These are phyloP conservation scores for Oligophagozyma castellii DNA, from an alignment of 1,139 yeast genomes.

Conservation along the genomic window DNA sequence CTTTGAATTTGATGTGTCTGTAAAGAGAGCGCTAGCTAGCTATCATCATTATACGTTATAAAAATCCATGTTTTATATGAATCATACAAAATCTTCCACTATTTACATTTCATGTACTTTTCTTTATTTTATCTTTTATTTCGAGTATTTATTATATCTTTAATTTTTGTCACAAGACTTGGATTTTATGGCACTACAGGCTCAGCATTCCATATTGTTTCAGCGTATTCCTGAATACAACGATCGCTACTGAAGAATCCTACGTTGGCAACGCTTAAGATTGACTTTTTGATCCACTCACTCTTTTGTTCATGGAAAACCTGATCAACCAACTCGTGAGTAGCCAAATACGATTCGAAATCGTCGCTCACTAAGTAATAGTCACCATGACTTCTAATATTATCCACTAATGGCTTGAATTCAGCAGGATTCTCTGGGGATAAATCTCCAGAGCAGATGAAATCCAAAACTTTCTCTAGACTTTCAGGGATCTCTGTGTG, in stretches of 20 bases:
- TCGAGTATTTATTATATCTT: no score
- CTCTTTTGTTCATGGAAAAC: constrained; percentile 53
- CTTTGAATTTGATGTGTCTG: no score
- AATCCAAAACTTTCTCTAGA: constrained; percentile 48
- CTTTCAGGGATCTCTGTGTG: constrained; percentile 37
- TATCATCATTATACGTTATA: no score
- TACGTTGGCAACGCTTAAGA: constrained; percentile 77
- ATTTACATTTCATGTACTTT: no score
- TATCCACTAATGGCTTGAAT: constrained; percentile 53
- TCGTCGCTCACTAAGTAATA: constrained; percentile 80
- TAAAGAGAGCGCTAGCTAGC: no score
- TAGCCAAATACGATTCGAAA: constrained; percentile 72
- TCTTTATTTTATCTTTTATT: background rate
- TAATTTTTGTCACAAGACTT: no score
- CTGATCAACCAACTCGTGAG: constrained; percentile 63
- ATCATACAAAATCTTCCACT: background rate
- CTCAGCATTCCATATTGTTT: constrained; percentile 84
- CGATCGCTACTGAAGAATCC: constrained; percentile 89
- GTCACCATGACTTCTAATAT: constrained; percentile 65
- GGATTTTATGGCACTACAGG: constrained; percentile 35
- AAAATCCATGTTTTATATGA: background rate
- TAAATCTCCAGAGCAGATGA: constrained; percentile 56
- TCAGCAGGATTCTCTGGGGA: constrained; percentile 49
- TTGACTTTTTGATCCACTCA: constrained; percentile 65
- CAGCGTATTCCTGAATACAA: constrained; percentile 87